Evolutionary conservation across 257 asterid species (phyloP), one percentile per base, ranked within the genome.

Genomic region (Ajuga chamaepitys): DNA sequence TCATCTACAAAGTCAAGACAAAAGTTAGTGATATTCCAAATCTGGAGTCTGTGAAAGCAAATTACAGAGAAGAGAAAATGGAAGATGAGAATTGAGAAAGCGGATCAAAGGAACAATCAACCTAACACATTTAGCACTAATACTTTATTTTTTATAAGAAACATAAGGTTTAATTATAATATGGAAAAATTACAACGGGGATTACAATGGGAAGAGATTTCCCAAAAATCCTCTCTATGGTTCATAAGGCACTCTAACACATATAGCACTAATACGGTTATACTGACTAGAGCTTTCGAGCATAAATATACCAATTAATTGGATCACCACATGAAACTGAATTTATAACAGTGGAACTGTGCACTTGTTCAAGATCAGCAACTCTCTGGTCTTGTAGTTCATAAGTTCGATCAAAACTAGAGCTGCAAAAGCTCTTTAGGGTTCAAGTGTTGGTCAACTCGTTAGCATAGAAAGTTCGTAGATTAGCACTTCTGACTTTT

Each of bases 1-100:
- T 93, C 99, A 72, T 93, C 99, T 93, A 70, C 37, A 70, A 63
- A 34, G 41, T 35, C 28, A 51, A 61, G 41, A 16, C 3, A 68
- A 4, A 62, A 42, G 63, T 62, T 48, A 37, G 53, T 54, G 60
- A 32, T 51, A 54, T 7, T 35, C 20, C 46, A 44, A 53, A 35
- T 38, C 40, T 42, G 18, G 67, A 37, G 46, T 26, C 53, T 34
- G 56, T 44, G 53, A 38, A 55, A 34, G 22, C 38, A 41, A 45
- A 44, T 21, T 17, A n/a, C 14, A 34, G 17, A 62, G 9, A 55
- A 17, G 18, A 1, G 13, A 63, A 28, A 21, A 37, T n/a, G 55
- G 42, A 51, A 24, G 22, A 14, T n/a, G 38, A 26, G 14, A 58
- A 53, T 28, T 30, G 34, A 37, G 24, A 54, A 61, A 18, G 47